Conservation (phyloP, 176 grass and related monocot genomes). For the Avena sativa region DNA sequence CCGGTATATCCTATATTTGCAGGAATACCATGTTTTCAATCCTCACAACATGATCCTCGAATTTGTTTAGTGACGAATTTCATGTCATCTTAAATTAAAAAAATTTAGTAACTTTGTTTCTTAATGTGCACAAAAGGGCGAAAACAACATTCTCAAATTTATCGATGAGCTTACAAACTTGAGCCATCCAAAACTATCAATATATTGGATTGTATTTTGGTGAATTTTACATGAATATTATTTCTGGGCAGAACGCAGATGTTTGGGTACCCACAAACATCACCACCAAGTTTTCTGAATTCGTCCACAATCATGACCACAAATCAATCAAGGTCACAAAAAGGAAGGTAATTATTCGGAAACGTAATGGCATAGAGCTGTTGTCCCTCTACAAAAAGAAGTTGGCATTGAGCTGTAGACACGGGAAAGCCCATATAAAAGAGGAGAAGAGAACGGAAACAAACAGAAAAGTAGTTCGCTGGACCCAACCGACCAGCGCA, state of each 20-base stretch:
- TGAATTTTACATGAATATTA: not conserved
- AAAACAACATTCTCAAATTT: no score
- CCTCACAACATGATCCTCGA: no score
- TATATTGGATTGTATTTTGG: not conserved
- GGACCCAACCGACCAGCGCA: not conserved
- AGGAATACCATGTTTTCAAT: no score
- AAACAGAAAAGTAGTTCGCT: not conserved
- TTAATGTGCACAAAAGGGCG: no score
- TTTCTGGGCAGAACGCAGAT: not conserved
- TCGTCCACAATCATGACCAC: not conserved
- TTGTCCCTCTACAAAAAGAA: constrained; percentile 20
- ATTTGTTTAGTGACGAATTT: no score
- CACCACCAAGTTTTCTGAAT: not conserved
- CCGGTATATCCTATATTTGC: no score
- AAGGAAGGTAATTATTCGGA: not conserved
- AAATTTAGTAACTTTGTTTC: no score
- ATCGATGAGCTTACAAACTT: no score
- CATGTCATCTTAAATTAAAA: no score
- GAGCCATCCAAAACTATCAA: not conserved
- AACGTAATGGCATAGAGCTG: not conserved
- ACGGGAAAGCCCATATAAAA: not conserved
- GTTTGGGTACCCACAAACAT: not conserved
- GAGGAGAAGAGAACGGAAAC: not conserved
- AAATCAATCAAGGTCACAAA: not conserved
- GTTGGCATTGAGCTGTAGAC: constrained; percentile 11